These are phyloP conservation scores for Waltergamsia citrina DNA, from an alignment of 2,329 filamentous ascomycete species.

Conservation along the genomic window DNA sequence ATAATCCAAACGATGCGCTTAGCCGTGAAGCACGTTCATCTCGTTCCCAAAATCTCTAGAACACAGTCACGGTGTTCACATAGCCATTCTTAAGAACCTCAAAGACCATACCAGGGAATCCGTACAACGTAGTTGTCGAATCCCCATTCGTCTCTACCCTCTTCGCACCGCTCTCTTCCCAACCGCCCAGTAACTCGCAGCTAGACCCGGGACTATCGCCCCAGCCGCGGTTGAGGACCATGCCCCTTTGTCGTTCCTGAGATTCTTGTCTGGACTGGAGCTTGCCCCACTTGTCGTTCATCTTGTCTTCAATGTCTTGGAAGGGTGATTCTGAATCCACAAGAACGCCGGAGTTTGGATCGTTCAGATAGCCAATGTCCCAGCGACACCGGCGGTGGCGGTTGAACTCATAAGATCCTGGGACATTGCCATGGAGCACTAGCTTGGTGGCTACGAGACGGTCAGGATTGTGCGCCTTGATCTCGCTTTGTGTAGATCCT, in stretches of 20 bases:
- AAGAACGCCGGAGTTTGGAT: slow-evolving; percentile 29
- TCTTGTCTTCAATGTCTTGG: slow-evolving; percentile 55
- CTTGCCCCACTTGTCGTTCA: slow-evolving; percentile 57
- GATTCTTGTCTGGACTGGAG: slow-evolving; percentile 36
- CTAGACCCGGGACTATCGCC: slow-evolving; percentile 86
- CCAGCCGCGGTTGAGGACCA: slow-evolving; percentile 88
- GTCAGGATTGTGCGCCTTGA: slow-evolving; percentile 40
- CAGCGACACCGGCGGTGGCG: slow-evolving; percentile 83
- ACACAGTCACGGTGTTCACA: slow-evolving; percentile 83
- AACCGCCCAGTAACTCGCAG: slow-evolving; percentile 74
- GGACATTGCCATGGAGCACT: slow-evolving; percentile 89
- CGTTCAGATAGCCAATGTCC: slow-evolving; percentile 56
- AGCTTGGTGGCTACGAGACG: slow-evolving; percentile 81
- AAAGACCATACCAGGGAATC: slow-evolving; percentile 89
- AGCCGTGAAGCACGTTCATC: background rate
- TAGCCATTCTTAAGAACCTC: slow-evolving; percentile 90
- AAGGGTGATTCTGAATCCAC: slow-evolving; percentile 73
- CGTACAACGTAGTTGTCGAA: slow-evolving; percentile 74
- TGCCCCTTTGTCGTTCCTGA: slow-evolving; percentile 51
- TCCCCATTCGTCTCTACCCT: slow-evolving; percentile 45
- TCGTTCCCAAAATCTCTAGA: slow-evolving; percentile 32
- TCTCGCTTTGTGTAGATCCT: slow-evolving; percentile 8
- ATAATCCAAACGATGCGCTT: too few species aligned
- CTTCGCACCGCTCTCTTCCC: slow-evolving; percentile 63
- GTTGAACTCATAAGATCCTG: slow-evolving; percentile 95